Conservation (phyloP, 2,329 filamentous ascomycete species). For the Bimuria novae-zelandiae region DNA sequence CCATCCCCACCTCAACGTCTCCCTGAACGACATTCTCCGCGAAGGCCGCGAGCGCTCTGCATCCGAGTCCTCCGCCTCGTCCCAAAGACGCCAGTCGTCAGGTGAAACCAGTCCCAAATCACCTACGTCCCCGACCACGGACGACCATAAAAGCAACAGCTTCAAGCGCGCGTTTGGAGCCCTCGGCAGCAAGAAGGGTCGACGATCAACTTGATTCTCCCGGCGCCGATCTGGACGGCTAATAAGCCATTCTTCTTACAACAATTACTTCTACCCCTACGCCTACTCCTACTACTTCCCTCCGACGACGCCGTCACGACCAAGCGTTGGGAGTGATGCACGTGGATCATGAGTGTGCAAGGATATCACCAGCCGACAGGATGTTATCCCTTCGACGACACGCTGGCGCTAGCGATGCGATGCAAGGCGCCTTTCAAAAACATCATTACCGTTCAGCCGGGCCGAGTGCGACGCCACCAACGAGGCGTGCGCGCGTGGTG, state of each 20-base stretch:
- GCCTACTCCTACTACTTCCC: neutral
- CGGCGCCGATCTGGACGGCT: too few relatives aligned
- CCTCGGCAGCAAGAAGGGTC: constrained; percentile 40
- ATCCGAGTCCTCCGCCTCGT: constrained; percentile 38
- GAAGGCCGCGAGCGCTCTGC: constrained; percentile 43
- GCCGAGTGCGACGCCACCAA: neutral
- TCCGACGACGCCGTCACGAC: too few relatives aligned
- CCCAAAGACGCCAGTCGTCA: constrained; percentile 21
- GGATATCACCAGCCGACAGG: too few relatives aligned
- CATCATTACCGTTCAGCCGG: neutral
- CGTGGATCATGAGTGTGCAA: neutral
- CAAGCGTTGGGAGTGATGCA: constrained; percentile 39
- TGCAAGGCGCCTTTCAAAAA: neutral
- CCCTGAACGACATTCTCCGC: constrained; percentile 46
- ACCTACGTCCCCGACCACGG: too few relatives aligned
- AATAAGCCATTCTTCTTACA: too few relatives aligned
- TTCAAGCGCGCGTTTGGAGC: constrained; percentile 35
- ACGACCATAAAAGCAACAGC: constrained; percentile 30
- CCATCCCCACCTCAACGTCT: constrained; percentile 47
- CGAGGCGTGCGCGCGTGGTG: too few relatives aligned
- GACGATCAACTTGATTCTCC: constrained; percentile 24
- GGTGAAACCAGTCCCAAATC: constrained; percentile 35
- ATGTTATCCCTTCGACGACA: neutral
- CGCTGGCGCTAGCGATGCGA: too few relatives aligned
- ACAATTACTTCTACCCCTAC: too few relatives aligned